phyloP scores from a whole-genome alignment of 345 rosid genomes.

The Syzygium jambos region DNA sequence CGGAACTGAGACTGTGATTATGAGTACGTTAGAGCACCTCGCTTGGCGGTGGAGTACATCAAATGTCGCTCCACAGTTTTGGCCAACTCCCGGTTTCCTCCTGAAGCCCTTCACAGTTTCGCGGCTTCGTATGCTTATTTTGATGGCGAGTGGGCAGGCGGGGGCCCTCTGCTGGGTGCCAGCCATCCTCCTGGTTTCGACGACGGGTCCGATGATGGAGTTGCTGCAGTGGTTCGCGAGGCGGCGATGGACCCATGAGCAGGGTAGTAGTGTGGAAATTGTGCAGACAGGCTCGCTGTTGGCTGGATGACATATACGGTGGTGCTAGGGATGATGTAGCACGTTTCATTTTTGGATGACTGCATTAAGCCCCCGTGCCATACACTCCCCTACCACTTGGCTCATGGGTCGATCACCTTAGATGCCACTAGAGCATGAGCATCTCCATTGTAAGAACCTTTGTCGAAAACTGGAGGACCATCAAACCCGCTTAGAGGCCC shows the following conservation, averaged over 20 bases:
- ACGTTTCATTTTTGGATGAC: neutral
- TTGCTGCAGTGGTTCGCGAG: neutral
- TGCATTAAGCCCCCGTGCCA: too few species aligned
- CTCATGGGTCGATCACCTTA: neutral
- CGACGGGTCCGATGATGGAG: neutral
- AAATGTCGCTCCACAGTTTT: neutral
- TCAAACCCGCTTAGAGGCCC: neutral
- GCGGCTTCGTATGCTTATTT: neutral
- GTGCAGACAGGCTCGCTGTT: neutral
- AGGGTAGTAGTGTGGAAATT: neutral
- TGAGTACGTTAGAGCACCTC: neutral
- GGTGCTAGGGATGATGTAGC: neutral
- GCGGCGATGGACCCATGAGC: neutral
- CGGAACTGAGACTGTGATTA: neutral
- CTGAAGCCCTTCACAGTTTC: neutral
- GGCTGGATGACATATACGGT: neutral
- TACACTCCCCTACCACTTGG: too few species aligned
- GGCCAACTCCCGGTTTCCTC: neutral
- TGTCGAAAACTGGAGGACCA: neutral
- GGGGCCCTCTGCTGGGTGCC: neutral
- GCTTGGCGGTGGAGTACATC: neutral
- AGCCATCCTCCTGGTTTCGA: neutral
- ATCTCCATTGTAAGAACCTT: neutral
- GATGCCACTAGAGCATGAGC: neutral
- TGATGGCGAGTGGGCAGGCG: neutral